phyloP scores from a whole-genome alignment of 805 yeast genomes.

The Wickerhamomyces queroliae region DNA sequence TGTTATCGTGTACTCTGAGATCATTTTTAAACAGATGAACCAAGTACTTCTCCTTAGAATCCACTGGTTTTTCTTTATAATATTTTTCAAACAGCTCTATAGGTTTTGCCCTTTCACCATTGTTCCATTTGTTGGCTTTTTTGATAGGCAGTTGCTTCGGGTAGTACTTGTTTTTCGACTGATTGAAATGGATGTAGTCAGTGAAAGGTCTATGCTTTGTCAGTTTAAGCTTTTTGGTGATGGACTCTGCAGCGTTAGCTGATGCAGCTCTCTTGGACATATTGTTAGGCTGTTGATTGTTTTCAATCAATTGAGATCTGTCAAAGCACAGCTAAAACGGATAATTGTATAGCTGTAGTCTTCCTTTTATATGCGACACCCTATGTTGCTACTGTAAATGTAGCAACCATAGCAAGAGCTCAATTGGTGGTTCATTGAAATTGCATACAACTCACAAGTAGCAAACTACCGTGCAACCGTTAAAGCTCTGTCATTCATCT shows the following conservation, averaged over 20 bases:
- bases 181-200: not conserved
- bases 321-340: no score
- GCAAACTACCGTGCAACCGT: no score
- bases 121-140: constrained; percentile 17
- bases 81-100: constrained; percentile 8
- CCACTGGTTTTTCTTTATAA: constrained; percentile 1
- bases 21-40: constrained; percentile 46
- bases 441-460: no score
- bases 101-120: constrained; percentile 13
- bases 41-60: constrained; percentile 12
- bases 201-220: not conserved
- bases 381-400: no score
- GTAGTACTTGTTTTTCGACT: not conserved
- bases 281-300: no score
- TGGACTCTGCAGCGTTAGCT: not conserved
- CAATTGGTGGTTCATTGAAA: no score
- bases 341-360: no score
- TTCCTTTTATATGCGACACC: no score
- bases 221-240: not conserved
- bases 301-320: no score
- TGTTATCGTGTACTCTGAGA: constrained; percentile 38
- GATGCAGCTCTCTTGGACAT: not conserved
- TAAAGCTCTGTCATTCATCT: no score
- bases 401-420: no score
- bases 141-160: constrained; percentile 3